A percentile compares a stretch with the other conserved stretches of the same genome.
phyloP scores from a whole-genome alignment of 1,139 yeast genomes.

The Magnusiomyces tetraspermus region DNA sequence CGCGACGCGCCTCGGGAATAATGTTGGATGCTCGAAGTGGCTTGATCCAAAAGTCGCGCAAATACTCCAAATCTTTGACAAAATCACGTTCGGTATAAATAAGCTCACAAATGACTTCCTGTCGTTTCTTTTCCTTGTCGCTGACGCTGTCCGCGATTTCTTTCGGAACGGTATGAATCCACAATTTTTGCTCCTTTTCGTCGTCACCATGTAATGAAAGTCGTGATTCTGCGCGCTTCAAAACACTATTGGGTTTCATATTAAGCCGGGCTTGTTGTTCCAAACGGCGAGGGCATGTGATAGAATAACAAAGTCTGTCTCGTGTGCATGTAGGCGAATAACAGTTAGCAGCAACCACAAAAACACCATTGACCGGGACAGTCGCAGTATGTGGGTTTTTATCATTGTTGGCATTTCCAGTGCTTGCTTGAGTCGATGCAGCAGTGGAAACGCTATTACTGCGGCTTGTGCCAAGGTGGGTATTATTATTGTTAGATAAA shows the following conservation, averaged over 20 bases:
- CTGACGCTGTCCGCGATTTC: slow-evolving; percentile 69
- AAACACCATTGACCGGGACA: slow-evolving; percentile 74
- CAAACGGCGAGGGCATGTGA: slow-evolving; percentile 92
- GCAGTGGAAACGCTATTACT: background rate
- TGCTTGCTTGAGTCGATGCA: background rate
- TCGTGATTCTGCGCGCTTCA: slow-evolving; percentile 72
- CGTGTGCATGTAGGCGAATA: slow-evolving; percentile 94
- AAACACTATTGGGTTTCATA: slow-evolving; percentile 80
- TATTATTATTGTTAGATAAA: slow-evolving; percentile 5
- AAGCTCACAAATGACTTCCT: slow-evolving; percentile 89
- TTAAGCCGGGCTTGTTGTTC: slow-evolving; percentile 93
- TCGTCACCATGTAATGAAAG: slow-evolving; percentile 65
- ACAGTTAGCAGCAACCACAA: slow-evolving; percentile 85
- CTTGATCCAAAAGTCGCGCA: slow-evolving; percentile 89
- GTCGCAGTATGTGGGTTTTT: slow-evolving; percentile 13
- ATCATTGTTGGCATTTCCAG: slow-evolving; percentile 1
- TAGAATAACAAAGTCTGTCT: slow-evolving; percentile 80
- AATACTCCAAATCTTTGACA: slow-evolving; percentile 85
- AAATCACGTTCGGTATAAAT: slow-evolving; percentile 91
- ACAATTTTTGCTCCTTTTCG: slow-evolving; percentile 77
- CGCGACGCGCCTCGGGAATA: slow-evolving; percentile 82
- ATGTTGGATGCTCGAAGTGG: slow-evolving; percentile 79
- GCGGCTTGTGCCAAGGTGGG: background rate
- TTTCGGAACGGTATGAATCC: slow-evolving; percentile 90
- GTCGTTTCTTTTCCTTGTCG: slow-evolving; percentile 82